A percentile compares a stretch with the other conserved stretches of the same genome.
These are phyloP conservation scores for Xylaria nigripes DNA, from an alignment of 495 filamentous ascomycete genomes.

Conservation along the genomic window DNA sequence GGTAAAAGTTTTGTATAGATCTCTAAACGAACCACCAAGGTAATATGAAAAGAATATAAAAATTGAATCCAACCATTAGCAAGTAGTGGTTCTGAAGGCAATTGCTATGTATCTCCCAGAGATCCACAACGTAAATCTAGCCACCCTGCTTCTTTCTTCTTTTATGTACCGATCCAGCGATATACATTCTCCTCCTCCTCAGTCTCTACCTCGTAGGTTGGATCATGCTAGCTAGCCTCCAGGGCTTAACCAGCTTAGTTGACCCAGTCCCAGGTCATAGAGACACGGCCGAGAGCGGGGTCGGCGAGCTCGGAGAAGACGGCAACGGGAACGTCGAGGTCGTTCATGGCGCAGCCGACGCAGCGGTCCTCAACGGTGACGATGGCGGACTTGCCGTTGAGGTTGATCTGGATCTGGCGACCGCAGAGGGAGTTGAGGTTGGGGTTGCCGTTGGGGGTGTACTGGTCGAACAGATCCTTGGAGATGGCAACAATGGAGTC, in stretches of 20 bases:
- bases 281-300: slow-evolving; percentile 11
- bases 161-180: too few species aligned
- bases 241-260: not conserved
- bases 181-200: not conserved
- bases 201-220: not conserved
- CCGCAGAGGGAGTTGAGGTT: slow-evolving; percentile 26
- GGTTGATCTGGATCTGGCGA: slow-evolving; percentile 12
- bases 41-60: too few species aligned
- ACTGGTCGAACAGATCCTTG: slow-evolving; percentile 45
- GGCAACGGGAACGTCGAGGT: slow-evolving; percentile 49
- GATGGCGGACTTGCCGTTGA: slow-evolving; percentile 13
- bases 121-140: too few species aligned
- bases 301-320: slow-evolving; percentile 43
- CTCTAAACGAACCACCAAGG: too few species aligned
- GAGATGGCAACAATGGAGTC: slow-evolving; percentile 35
- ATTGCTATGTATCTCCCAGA: too few species aligned
- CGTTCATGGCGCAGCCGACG: slow-evolving; percentile 10
- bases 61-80: too few species aligned
- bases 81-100: too few species aligned
- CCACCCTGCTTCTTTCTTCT: too few species aligned
- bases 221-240: not conserved
- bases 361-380: slow-evolving; percentile 26
- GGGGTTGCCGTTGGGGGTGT: slow-evolving; percentile 29
- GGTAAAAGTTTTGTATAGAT: too few species aligned
- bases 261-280: slow-evolving; percentile 26